These are phyloP conservation scores for Leccinum longicurvipes DNA, from an alignment of 768 basidiomycete species.

Conservation along the genomic window DNA sequence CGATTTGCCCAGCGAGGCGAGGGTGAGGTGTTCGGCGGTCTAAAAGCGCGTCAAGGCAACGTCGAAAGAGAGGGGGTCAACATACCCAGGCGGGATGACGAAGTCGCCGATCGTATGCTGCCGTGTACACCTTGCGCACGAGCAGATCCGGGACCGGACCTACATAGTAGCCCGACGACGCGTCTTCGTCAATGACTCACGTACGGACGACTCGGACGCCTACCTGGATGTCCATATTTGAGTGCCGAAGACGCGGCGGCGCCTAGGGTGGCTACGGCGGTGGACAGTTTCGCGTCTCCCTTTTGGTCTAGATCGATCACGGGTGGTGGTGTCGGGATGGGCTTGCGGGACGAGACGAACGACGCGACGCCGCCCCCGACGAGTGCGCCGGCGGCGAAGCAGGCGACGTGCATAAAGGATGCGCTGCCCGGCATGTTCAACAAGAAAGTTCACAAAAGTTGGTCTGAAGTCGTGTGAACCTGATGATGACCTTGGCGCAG, in stretches of 20 bases:
- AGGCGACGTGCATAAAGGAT: conserved; percentile 56
- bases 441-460: background rate
- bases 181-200: conserved; percentile 1
- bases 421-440: conserved; percentile 39
- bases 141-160: conserved; percentile 83
- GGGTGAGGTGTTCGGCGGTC: conserved; percentile 95
- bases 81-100: conserved; percentile 93
- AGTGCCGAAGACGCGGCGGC: conserved; percentile 40
- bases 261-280: conserved; percentile 18
- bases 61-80: background rate
- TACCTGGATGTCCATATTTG: conserved; percentile 37
- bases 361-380: conserved; percentile 75
- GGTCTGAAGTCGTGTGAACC: background rate
- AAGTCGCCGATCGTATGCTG: conserved; percentile 86
- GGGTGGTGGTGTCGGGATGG: conserved; percentile 20
- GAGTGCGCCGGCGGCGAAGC: conserved; percentile 80
- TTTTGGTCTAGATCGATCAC: conserved; percentile 45
- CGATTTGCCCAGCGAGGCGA: conserved; percentile 63
- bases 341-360: conserved; percentile 38
- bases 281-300: conserved; percentile 43
- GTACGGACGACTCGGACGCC: background rate
- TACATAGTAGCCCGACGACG: conserved; percentile 28
- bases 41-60: conserved; percentile 28
- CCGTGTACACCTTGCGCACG: conserved; percentile 78
- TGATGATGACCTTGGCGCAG: background rate